Percentiles rank a stretch among this genome's conserved stretches.
These are phyloP conservation scores for Leccinum olivaceopallidum DNA, from an alignment of 768 basidiomycete genomes.

Conservation along the genomic window DNA sequence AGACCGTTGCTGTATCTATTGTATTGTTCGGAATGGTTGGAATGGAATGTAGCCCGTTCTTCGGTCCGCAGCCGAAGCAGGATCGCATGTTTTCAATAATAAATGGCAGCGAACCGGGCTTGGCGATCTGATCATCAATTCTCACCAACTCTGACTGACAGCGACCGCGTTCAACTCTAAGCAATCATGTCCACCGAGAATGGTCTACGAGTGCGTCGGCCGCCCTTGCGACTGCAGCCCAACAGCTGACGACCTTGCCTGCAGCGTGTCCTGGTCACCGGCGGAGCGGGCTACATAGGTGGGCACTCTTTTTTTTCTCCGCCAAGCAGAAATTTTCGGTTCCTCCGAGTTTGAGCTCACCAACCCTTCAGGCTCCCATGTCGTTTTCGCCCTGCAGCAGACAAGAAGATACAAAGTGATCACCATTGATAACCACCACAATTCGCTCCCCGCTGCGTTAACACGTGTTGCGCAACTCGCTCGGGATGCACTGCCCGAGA, in stretches of 20 bases:
- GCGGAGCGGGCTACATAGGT: slow-evolving; percentile 93
- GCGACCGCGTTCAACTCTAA: slow-evolving; percentile 1
- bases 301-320: slow-evolving; percentile 15
- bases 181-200: slow-evolving; percentile 31
- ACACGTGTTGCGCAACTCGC: slow-evolving; percentile 80
- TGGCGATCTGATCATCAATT: slow-evolving; percentile 8
- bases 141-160: slow-evolving; percentile 3
- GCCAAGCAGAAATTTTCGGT: neutral
- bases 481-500: slow-evolving; percentile 62
- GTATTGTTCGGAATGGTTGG: neutral
- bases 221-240: slow-evolving; percentile 1
- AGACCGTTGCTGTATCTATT: too few relatives aligned
- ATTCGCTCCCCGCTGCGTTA: slow-evolving; percentile 79
- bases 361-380: slow-evolving; percentile 75
- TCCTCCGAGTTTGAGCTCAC: slow-evolving; percentile 12
- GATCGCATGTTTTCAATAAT: slow-evolving; percentile 18
- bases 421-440: slow-evolving; percentile 94
- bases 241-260: slow-evolving; percentile 14
- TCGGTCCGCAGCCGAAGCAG: neutral
- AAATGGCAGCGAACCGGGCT: slow-evolving; percentile 1
- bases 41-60: neutral
- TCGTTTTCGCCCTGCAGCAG: slow-evolving; percentile 82
- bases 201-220: slow-evolving; percentile 48
- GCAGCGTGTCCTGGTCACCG: slow-evolving; percentile 68
- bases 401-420: slow-evolving; percentile 91